phyloP scores from a whole-genome alignment of 768 basidiomycete genomes.

The Xerocomellus chrysenteron region DNA sequence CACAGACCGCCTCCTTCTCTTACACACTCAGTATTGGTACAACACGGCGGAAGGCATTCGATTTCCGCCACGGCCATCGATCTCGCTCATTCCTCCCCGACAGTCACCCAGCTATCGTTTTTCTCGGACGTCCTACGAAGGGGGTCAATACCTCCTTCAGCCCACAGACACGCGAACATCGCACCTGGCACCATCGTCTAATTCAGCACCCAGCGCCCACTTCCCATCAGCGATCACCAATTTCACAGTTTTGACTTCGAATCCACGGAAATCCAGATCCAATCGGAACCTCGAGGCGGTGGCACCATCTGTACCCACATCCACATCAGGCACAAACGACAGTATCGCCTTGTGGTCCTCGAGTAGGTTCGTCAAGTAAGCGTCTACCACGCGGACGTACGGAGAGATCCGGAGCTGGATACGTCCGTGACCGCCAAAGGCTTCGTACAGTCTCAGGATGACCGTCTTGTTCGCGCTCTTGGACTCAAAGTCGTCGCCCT shows the following conservation, averaged over 20 bases:
- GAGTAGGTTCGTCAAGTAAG: conserved; percentile 74
- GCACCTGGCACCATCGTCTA: conserved; percentile 10
- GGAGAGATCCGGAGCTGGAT: conserved; percentile 56
- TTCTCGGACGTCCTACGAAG: conserved; percentile 10
- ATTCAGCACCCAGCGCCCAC: neutral
- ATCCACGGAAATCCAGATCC: conserved; percentile 74
- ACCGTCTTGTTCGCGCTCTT: conserved; percentile 48
- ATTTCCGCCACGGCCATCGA: neutral
- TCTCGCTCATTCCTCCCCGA: conserved; percentile 26
- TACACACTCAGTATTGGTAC: conserved; percentile 5
- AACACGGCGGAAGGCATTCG: neutral
- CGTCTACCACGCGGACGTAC: conserved; percentile 56
- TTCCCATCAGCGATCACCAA: conserved; percentile 39
- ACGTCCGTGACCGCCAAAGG: conserved; percentile 84
- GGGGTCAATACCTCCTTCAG: neutral
- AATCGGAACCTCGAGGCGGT: conserved; percentile 29
- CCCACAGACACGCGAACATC: neutral
- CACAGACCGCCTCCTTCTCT: neutral
- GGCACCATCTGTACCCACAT: neutral
- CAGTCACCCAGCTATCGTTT: conserved; percentile 36
- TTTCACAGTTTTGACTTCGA: conserved; percentile 89
- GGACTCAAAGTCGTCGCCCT: conserved; percentile 61
- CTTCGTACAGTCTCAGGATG: conserved; percentile 88
- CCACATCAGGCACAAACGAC: conserved; percentile 38
- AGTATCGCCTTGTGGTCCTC: conserved; percentile 65